Evolutionary conservation across 2,329 filamentous ascomycete species (phyloP).

Genomic region (Talaromyces sp.): DNA sequence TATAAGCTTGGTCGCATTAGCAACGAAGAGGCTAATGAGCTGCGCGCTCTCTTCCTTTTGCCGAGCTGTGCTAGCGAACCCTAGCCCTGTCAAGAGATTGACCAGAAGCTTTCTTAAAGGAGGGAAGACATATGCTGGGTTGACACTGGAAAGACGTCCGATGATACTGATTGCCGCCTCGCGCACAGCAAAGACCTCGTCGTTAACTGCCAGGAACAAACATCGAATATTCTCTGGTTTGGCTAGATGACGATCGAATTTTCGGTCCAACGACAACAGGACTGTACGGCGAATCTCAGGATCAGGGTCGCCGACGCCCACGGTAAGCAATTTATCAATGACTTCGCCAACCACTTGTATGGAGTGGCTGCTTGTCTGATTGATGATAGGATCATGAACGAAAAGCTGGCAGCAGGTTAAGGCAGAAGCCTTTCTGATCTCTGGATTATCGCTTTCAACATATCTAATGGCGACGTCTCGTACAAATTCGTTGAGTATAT

Average conservation of each 20-base stretch:
- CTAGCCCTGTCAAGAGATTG: constrained; percentile 91
- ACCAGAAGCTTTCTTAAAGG: constrained; percentile 92
- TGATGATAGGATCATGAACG: constrained; percentile 92
- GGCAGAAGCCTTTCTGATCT: constrained; percentile 89
- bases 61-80: constrained; percentile 88
- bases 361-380: constrained; percentile 94
- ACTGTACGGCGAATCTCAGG: constrained; percentile 86
- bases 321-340: constrained; percentile 91
- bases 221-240: constrained; percentile 97
- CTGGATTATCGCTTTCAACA: constrained; percentile 90
- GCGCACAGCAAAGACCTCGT: constrained; percentile 86
- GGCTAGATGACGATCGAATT: constrained; percentile 94
- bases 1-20: constrained; percentile 87
- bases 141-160: constrained; percentile 82
- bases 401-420: constrained; percentile 98
- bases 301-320: constrained; percentile 89
- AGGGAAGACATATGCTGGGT: constrained; percentile 96
- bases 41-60: constrained; percentile 97
- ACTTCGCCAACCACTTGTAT: constrained; percentile 97
- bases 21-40: constrained; percentile 84
- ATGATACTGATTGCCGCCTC: constrained; percentile 97
- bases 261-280: constrained; percentile 80
- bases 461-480: constrained; percentile 97
- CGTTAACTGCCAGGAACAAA: constrained; percentile 90
- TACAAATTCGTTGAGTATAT: constrained; percentile 96